These are phyloP conservation scores for Echites panduratus DNA, from an alignment of 257 asterid genomes.

Conservation along the genomic window DNA sequence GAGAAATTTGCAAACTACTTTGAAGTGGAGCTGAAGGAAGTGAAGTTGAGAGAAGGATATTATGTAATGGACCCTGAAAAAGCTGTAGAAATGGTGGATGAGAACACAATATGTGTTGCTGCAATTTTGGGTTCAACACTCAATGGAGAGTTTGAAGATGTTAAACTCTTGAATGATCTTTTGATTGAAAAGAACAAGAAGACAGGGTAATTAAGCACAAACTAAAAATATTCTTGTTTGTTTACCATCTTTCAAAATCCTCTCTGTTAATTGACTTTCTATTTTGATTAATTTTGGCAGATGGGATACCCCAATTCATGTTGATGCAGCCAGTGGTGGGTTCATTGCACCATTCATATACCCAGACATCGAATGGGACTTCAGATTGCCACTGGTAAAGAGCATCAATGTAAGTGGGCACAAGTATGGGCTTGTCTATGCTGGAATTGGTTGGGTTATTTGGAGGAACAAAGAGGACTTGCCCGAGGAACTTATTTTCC, in stretches of 20 bases:
- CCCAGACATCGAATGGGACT: slow-evolving; percentile 37
- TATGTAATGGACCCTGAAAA: slow-evolving; percentile 26
- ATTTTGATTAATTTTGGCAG: slow-evolving; percentile 4
- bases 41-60: slow-evolving; percentile 26
- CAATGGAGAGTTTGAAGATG: slow-evolving; percentile 37
- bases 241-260: neutral
- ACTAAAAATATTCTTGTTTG: neutral
- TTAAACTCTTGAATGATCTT: slow-evolving; percentile 26
- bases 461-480: slow-evolving; percentile 32
- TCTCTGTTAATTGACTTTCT: neutral
- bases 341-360: slow-evolving; percentile 33
- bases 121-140: slow-evolving; percentile 35
- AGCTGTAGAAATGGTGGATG: slow-evolving; percentile 29
- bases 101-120: slow-evolving; percentile 30
- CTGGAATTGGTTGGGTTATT: slow-evolving; percentile 38
- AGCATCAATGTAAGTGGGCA: slow-evolving; percentile 41
- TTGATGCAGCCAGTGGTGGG: slow-evolving; percentile 43
- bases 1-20: slow-evolving; percentile 35
- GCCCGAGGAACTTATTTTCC: slow-evolving; percentile 35
- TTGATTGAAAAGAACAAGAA: slow-evolving; percentile 22
- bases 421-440: slow-evolving; percentile 36
- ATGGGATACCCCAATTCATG: slow-evolving; percentile 39
- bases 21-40: slow-evolving; percentile 32
- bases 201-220: slow-evolving; percentile 19
- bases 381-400: slow-evolving; percentile 32